Conservation (phyloP, 805 yeast genomes). For the Diddensiella santjacobensis region DNA sequence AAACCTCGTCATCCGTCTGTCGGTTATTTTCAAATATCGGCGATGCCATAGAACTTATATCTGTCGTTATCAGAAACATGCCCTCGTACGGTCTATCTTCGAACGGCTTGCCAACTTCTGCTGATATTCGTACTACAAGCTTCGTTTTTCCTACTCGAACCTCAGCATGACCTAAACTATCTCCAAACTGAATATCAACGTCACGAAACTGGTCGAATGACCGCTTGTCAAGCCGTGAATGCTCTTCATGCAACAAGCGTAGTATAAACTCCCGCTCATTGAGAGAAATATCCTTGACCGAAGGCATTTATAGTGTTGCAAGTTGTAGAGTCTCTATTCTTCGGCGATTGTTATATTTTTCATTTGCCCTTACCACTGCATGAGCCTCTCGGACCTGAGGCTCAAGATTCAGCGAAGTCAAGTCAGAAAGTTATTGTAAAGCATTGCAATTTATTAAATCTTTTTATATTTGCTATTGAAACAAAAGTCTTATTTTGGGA, state of each 20-base stretch:
- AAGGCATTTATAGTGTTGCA: too few relatives aligned
- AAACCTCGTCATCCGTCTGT: conserved; percentile 73
- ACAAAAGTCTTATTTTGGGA: too few relatives aligned
- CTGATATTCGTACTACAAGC: conserved; percentile 67
- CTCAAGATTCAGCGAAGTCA: too few relatives aligned
- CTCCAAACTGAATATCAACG: conserved; percentile 60
- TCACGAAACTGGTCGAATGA: conserved; percentile 58
- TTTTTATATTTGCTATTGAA: too few relatives aligned
- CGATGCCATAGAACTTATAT: conserved; percentile 85
- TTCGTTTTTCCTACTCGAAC: conserved; percentile 73
- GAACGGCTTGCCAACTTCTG: conserved; percentile 72
- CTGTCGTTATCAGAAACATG: conserved; percentile 74
- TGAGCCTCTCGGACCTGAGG: too few relatives aligned
- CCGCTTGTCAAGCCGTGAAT: conserved; percentile 68
- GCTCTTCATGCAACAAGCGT: conserved; percentile 54
- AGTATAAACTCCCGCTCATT: conserved; percentile 62
- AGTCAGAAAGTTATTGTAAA: too few relatives aligned
- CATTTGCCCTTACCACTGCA: too few relatives aligned
- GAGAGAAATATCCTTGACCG: conserved; percentile 55
- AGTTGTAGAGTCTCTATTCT: too few relatives aligned
- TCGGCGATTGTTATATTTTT: too few relatives aligned
- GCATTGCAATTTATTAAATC: too few relatives aligned
- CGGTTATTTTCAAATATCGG: conserved; percentile 73
- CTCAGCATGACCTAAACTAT: conserved; percentile 70
- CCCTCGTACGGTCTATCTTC: conserved; percentile 96